These are phyloP conservation scores for Solanum acaule DNA, from an alignment of 257 asterid genomes.

Conservation along the genomic window DNA sequence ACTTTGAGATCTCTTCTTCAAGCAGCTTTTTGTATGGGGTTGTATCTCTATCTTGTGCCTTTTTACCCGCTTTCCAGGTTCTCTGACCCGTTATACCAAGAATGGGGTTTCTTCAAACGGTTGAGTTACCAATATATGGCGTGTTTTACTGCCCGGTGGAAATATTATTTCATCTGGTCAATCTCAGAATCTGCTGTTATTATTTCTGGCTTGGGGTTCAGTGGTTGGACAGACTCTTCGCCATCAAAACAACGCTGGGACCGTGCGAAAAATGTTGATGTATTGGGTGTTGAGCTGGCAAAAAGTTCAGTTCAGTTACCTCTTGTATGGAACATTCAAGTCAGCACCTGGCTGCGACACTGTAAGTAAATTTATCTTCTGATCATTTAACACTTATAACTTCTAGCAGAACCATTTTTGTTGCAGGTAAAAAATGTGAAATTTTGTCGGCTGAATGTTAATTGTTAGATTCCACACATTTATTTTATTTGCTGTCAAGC, in stretches of 20 bases:
- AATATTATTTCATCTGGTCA: constrained; percentile 96
- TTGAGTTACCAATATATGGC: constrained; percentile 83
- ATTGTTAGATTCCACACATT: neutral
- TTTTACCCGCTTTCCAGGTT: constrained; percentile 76
- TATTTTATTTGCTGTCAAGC: neutral
- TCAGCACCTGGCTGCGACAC: constrained; percentile 99
- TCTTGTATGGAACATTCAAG: constrained; percentile 97
- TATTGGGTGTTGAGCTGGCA: constrained; percentile 87
- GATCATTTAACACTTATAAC: neutral
- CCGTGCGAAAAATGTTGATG: constrained; percentile 89
- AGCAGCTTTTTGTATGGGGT: constrained; percentile 85
- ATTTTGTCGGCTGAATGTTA: neutral
- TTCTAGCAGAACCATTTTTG: neutral
- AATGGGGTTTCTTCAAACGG: constrained; percentile 81
- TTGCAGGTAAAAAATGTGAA: neutral
- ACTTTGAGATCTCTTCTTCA: constrained; percentile 81
- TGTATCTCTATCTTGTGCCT: constrained; percentile 76
- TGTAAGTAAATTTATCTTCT: constrained; percentile 48
- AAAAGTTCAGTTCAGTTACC: constrained; percentile 87
- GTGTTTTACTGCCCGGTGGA: constrained; percentile 92
- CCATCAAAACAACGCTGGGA: constrained; percentile 74
- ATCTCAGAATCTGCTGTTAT: constrained; percentile 84
- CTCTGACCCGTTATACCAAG: constrained; percentile 65
- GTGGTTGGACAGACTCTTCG: constrained; percentile 83
- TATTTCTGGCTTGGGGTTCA: constrained; percentile 91